Evolutionary conservation across 2,329 filamentous ascomycete genomes (phyloP).

Genomic region (Alternaria sp.): DNA sequence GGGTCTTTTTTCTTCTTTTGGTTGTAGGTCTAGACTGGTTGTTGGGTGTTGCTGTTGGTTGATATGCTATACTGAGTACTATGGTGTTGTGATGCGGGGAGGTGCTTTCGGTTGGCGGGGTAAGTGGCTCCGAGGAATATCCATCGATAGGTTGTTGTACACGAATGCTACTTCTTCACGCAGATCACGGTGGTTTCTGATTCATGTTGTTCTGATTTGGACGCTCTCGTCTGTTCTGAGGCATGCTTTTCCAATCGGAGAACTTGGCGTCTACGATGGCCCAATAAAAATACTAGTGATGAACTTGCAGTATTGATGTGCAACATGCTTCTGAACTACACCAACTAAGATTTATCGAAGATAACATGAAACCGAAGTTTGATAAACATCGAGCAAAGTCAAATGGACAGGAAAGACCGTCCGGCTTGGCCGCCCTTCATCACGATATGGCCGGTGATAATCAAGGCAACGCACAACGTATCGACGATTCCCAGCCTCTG

Average conservation of each 20-base stretch:
- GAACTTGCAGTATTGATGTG: background rate
- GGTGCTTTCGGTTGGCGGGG: constrained; percentile 7
- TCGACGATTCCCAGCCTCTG: constrained; percentile 7
- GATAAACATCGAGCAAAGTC: background rate
- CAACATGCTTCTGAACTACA: background rate
- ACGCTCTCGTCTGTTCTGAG: background rate
- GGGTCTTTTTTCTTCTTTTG: background rate
- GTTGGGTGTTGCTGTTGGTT: background rate
- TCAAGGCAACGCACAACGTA: background rate
- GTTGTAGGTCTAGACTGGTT: background rate
- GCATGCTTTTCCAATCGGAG: background rate
- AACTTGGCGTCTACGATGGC: background rate
- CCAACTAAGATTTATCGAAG: background rate
- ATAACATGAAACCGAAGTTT: background rate
- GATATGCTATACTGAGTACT: background rate
- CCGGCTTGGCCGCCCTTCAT: background rate
- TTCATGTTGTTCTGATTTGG: background rate
- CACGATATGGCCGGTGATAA: background rate
- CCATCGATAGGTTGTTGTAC: background rate
- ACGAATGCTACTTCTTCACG: background rate
- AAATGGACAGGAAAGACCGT: background rate
- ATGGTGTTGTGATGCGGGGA: background rate
- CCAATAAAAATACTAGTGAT: background rate
- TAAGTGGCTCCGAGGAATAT: constrained; percentile 2
- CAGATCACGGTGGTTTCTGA: background rate